Base-by-base conservation (phyloP, 345 rosid species). In the Balakata baccata region DNA sequence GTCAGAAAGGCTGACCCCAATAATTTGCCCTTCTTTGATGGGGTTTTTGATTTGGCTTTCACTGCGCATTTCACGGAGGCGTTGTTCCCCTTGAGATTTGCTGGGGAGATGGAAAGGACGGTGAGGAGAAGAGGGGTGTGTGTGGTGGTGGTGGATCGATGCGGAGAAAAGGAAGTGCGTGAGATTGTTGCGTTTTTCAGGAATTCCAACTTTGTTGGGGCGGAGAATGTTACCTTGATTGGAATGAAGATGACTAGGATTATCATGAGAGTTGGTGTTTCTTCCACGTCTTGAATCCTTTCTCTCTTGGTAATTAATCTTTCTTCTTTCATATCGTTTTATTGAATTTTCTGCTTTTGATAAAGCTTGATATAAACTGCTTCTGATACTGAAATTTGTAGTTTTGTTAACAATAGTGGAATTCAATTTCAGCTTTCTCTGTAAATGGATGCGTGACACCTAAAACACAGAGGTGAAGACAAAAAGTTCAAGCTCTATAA, bases 61-160 rank as follows among this genome's bases (percentile, higher is more conserved):
- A 90, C 79, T 3, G 87, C 79, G 39, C 96, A 85, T 79, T 76
- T 92, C 45, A 72, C 47, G 11, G 89, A 85, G 85, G 92, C 97
- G 8, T 75, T 95, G 83, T 92, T 85, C 62, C 97, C 98, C 20
- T 61, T 62, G 74, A 77, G 89, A 60, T 85, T 86, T 52, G 92
- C 57, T 14, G 78, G 63, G 67, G 96, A 95, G 87, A 92, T 92
- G 96, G 96, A 91, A 89, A 84, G 99, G 86, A 91, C 92, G 6
- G 94, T 92, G 79, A 72, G 87, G 56, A 62, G 60, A 8, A 89
- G 86, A 7, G 98, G 99, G 46, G 64, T 77, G 16, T 85, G 86
- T 62, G 86, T 82, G 69, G 88, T 91, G 53, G 88, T 79, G 50
- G 86, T 95, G 71, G 90, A 87, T 64, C 86, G 80, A 58, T 84